Evolutionary conservation across 495 filamentous ascomycete genomes (phyloP), one percentile per base, ranked within the genome.

Genomic region (Cercophora newfieldiana): DNA sequence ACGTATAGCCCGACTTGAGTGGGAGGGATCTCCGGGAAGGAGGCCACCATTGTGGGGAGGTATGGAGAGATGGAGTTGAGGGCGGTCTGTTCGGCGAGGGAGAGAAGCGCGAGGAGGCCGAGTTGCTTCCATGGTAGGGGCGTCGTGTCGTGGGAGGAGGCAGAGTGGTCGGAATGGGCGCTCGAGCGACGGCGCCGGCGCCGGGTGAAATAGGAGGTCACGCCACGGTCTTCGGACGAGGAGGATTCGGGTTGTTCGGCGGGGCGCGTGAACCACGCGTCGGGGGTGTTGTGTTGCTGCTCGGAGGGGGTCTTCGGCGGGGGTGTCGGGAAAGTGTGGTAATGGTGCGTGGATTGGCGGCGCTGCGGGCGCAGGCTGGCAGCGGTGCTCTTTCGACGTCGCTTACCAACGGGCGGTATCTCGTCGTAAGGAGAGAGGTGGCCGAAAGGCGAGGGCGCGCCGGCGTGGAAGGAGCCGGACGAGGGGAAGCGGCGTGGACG

Each of bases 31-130:
- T 92, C 91, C 3, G 91, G 90, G 69, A 99, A 98, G 7, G 85
- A 88, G 10, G 89, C 87, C 1, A 91, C 87, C 94, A 98, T 98
- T 63, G 92, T 86, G 0, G 95, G 95, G 0, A 99, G 86, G 76
- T 99, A 99, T 0, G 95, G 95, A n/a, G 90, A 90, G 66, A 99
- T 96, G 16, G 91, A 95, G 72, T 99, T 98, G 70, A 99, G 85
- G 1, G 95, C 95, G 0, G 96, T 97, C 78, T 99, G 95, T 69
- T 99, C 95, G 31, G 91, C 89, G 21, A 99, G 82, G 3, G 93
- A 92, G 54, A 99, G 91, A 68, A 98, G 77, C 1, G 93, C 95
- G 26, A 99, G 82, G 1, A 97, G 87, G 5, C 85, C 82, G 59
- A 99, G 88, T 76, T 98, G 96, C 71, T 80, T 89, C 69, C 85